Base-by-base conservation (phyloP, 495 filamentous ascomycete species). In the Aspergillus conjunctus region DNA sequence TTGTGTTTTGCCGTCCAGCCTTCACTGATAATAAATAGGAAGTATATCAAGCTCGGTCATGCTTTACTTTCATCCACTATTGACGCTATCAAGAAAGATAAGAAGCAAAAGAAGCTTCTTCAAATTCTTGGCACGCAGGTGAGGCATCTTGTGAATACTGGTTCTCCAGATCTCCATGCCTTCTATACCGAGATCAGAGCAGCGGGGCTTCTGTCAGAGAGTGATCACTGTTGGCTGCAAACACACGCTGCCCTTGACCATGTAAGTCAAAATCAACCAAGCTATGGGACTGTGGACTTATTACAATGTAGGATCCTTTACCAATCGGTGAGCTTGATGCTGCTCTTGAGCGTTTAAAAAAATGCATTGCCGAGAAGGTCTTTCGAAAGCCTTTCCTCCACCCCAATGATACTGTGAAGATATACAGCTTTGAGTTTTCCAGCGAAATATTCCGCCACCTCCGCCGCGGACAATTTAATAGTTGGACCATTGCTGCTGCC, bases 361-460 rank as follows among this genome's bases (percentile, higher is more conserved):
- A 50, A 21, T 50, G 7, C 18, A 50, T 50, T 9, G 26, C 46
- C 21, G 2, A 50, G 17, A 50, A 11, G 20, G 46, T 22, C 17
- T 26, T 31, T 17, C 6, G 46, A 11, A 50, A 50, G 7, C 18
- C 4, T 18, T 4, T 18, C 11, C 17, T 8, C 20, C 9, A 11
- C 21, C 4, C 10, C 21, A 50, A 20, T 18, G 18, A 46, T 49
- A 49, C 22, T 31, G 41, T 57, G 20, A 57, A 26, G 10, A 17
- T 18, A 46, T 37, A 37, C 33, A 57, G 22, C 26, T 6, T 49
- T 4, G 54, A 57, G 44, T 57, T 57, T 8, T 33, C 54, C 26
- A 46, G 41, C 22, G 30, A 33, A 30, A 18, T 57, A 49, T 57
- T 46, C 22, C 18, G 48, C 22, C 54, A 43, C 15, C 26, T 57